Evolutionary conservation across 2,329 filamentous ascomycete species (phyloP).

Genomic region (Apiospora aurea): DNA sequence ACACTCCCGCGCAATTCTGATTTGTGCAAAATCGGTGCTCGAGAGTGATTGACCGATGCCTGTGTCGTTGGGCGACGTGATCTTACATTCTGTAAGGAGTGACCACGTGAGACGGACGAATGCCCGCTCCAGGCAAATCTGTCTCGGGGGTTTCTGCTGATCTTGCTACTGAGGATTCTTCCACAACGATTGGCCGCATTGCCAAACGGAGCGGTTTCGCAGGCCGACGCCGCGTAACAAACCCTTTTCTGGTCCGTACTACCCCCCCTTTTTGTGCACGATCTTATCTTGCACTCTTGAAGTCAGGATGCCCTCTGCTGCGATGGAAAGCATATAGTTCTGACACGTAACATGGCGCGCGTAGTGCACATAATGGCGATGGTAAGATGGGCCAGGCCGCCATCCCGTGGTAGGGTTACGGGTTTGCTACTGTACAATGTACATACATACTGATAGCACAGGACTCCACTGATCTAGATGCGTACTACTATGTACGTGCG

Average conservation of each 20-base stretch:
- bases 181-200: conserved; percentile 13
- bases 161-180: background rate
- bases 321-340: background rate
- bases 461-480: conserved; percentile 5
- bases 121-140: conserved; percentile 1
- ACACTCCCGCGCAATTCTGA: conserved; percentile 4
- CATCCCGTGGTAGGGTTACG: background rate
- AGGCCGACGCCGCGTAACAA: conserved; percentile 11
- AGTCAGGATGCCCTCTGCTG: conserved; percentile 5
- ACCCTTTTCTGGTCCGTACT: background rate
- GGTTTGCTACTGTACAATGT: conserved; percentile 6
- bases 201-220: conserved; percentile 13
- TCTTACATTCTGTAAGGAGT: background rate
- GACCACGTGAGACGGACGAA: conserved; percentile 2
- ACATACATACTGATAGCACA: background rate
- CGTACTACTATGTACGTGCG: background rate
- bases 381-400: background rate
- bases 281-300: background rate
- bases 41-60: background rate
- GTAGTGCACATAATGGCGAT: background rate
- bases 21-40: conserved; percentile 1
- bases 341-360: conserved; percentile 14
- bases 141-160: conserved; percentile 21
- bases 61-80: background rate
- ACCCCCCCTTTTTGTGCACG: background rate